These are phyloP conservation scores for Rhynchosporium graminicola DNA, from an alignment of 2,329 filamentous ascomycete species.

Conservation along the genomic window DNA sequence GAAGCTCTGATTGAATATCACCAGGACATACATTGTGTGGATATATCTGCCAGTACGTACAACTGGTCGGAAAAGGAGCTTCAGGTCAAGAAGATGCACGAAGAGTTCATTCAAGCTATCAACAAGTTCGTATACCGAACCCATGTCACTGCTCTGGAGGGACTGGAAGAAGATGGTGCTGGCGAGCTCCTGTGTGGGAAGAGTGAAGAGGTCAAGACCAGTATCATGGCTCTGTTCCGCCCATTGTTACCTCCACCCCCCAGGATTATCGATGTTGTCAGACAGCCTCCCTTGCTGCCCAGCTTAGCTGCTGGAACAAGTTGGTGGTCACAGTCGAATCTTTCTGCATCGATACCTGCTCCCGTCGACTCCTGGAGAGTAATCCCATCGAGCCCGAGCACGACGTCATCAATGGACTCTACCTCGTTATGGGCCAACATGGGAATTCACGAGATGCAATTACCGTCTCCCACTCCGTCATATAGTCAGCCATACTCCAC, in stretches of 20 bases:
- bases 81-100: constrained; percentile 95
- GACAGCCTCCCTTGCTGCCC: constrained; percentile 80
- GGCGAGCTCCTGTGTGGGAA: constrained; percentile 90
- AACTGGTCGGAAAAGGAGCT: constrained; percentile 96
- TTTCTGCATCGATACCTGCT: constrained; percentile 65
- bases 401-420: constrained; percentile 70
- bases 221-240: constrained; percentile 80
- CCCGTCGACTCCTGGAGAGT: constrained; percentile 89
- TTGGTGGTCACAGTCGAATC: constrained; percentile 77
- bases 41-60: constrained; percentile 86
- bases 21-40: constrained; percentile 90
- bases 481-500: constrained; percentile 78
- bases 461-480: constrained; percentile 77
- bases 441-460: constrained; percentile 70
- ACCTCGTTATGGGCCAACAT: constrained; percentile 78
- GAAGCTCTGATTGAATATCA: constrained; percentile 92
- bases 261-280: constrained; percentile 84
- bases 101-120: constrained; percentile 92
- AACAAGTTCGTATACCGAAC: constrained; percentile 97
- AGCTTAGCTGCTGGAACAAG: constrained; percentile 73
- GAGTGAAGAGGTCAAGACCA: constrained; percentile 89
- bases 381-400: constrained; percentile 82
- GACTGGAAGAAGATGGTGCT: constrained; percentile 92
- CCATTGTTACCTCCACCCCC: constrained; percentile 84
- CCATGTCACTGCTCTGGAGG: constrained; percentile 84